These are phyloP conservation scores for Cetradonia linearis DNA, from an alignment of 495 filamentous ascomycete species.

Conservation along the genomic window DNA sequence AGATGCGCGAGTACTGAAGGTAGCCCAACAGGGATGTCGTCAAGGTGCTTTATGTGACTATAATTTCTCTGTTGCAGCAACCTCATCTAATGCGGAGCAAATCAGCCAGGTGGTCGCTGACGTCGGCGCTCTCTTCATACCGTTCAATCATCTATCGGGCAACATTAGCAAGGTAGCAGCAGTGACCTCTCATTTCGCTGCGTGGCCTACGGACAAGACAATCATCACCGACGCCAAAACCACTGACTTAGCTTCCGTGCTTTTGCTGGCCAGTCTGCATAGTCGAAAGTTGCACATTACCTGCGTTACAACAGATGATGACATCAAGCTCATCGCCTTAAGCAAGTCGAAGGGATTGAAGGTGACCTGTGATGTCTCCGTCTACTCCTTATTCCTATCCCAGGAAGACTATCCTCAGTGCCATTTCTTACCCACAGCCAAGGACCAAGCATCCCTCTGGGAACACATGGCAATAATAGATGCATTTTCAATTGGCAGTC, in stretches of 20 bases:
- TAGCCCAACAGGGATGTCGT: slow-evolving; percentile 66
- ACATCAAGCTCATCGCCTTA: slow-evolving; percentile 68
- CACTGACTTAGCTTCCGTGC: slow-evolving; percentile 69
- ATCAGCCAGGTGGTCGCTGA: slow-evolving; percentile 61
- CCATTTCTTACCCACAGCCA: slow-evolving; percentile 52
- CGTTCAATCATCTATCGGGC: slow-evolving; percentile 76
- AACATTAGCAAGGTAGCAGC: slow-evolving; percentile 82
- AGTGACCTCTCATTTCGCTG: slow-evolving; percentile 69
- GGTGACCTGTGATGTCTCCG: slow-evolving; percentile 75
- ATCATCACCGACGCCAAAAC: slow-evolving; percentile 81
- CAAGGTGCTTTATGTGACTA: slow-evolving; percentile 63
- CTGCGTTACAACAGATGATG: slow-evolving; percentile 71
- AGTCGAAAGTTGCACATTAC: slow-evolving; percentile 76
- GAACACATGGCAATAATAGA: slow-evolving; percentile 68
- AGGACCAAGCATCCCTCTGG: slow-evolving; percentile 73
- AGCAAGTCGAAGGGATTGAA: slow-evolving; percentile 75
- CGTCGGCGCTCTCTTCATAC: slow-evolving; percentile 77
- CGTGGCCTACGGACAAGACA: slow-evolving; percentile 73
- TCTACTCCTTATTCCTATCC: slow-evolving; percentile 72
- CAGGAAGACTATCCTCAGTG: slow-evolving; percentile 65
- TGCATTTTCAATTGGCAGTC: slow-evolving; percentile 73
- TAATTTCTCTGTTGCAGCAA: slow-evolving; percentile 78
- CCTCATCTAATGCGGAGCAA: slow-evolving; percentile 65
- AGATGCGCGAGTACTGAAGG: slow-evolving; percentile 59
- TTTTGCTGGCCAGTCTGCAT: slow-evolving; percentile 73